Evolutionary conservation across 2,329 filamentous ascomycete species (phyloP).

Genomic region (Tolypocladium ovalisporum): DNA sequence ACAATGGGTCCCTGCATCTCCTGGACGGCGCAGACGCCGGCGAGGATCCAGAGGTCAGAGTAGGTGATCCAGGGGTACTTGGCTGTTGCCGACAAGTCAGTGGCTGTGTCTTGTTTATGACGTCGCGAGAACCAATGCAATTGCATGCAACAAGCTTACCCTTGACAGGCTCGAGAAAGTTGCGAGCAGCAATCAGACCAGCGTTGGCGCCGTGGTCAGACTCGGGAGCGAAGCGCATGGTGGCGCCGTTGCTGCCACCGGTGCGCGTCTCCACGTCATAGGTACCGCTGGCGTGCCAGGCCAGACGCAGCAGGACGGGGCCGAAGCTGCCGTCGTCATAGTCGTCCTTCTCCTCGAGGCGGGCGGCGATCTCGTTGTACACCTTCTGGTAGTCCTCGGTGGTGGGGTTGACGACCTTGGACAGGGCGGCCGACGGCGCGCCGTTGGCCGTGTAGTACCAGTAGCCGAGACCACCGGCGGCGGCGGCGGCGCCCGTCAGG

Average conservation of each 20-base stretch:
- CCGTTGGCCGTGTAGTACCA: slow-evolving; percentile 53
- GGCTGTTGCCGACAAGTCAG: slow-evolving; percentile 23
- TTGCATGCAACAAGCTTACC: slow-evolving; percentile 31
- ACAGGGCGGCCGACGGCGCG: slow-evolving; percentile 31
- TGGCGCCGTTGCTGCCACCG: slow-evolving; percentile 90
- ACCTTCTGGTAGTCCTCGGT: slow-evolving; percentile 91
- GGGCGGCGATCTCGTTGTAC: slow-evolving; percentile 74
- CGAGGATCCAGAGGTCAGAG: slow-evolving; percentile 94
- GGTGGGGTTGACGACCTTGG: slow-evolving; percentile 59
- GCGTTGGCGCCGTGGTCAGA: slow-evolving; percentile 87
- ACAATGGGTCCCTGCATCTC: slow-evolving; percentile 88
- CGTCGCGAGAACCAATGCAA: neutral
- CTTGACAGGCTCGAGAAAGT: slow-evolving; percentile 91
- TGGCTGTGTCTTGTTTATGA: neutral
- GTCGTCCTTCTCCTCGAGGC: slow-evolving; percentile 79
- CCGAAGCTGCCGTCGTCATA: slow-evolving; percentile 97
- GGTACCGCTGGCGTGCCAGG: slow-evolving; percentile 90
- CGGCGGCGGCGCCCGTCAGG: slow-evolving; percentile 46
- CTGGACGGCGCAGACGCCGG: slow-evolving; percentile 75
- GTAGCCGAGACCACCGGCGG: slow-evolving; percentile 52
- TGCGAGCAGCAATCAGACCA: slow-evolving; percentile 72
- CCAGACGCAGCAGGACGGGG: slow-evolving; percentile 79
- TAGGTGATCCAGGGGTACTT: slow-evolving; percentile 94
- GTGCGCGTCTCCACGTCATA: slow-evolving; percentile 82
- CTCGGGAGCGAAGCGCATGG: slow-evolving; percentile 92